Base-by-base conservation (phyloP, 2,329 filamentous ascomycete species). In the Cladophialophora yegresii region DNA sequence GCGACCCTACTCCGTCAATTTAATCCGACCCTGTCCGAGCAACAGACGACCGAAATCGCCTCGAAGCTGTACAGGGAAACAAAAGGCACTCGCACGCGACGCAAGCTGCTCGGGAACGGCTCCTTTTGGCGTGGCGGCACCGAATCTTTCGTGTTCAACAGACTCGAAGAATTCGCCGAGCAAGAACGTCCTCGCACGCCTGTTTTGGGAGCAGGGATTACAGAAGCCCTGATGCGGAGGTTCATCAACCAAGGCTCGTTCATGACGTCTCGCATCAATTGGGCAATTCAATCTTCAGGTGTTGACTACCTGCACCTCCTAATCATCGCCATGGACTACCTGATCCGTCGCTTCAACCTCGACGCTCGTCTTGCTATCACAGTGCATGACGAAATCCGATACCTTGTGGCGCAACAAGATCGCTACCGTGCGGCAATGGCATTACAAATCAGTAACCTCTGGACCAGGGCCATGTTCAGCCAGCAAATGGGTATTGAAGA, bases 101-200 rank as follows among this genome's bases (percentile, higher is more conserved):
- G 90, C 30, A 95, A 89, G 71, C 71, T 82, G 0, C 78, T 98
- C 5, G 64, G 61, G 4, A 85, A 87, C 72, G 88, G 92, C 62
- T 80, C 89, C 0, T 99, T 99, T 76, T 99, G 95, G 93, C 87
- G 93, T 58, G 95, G 95, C 32, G 95, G 95, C 7, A 98, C 95
- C 0, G 95, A 99, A 75, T 96, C 92, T 0, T 95, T 98, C 71
- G 93, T 99, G 7, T 99, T 99, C 83, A 99, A 99, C 79, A 95
- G 92, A 73, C 85, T 99, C 0, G 96, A 99, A 79, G 92, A 97
- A 71, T 99, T 99, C 77, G 95, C 96, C 3, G 92, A 98, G 74
- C 93, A 98, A 74, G 92, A 97, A 72, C 83, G 87, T 40, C 93
- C 95, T 9, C 86, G 91, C 3, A 99, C 95, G 0, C 95, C 95